These are phyloP conservation scores for Baudoinia panamericana DNA, from an alignment of 495 filamentous ascomycete genomes.

Conservation along the genomic window DNA sequence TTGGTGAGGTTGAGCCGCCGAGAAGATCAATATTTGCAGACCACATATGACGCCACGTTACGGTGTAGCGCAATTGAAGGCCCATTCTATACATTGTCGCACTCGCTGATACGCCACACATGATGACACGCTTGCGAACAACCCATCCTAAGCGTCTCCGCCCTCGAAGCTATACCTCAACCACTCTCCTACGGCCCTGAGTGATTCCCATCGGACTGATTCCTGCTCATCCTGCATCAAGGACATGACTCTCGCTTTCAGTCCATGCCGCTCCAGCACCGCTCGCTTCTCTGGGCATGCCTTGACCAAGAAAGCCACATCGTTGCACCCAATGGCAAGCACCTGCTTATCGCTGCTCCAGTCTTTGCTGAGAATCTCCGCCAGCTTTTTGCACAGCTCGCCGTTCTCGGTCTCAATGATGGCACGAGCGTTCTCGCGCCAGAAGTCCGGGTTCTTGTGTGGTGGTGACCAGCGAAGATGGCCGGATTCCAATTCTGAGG, in stretches of 20 bases:
- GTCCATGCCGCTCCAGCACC: constrained; percentile 75
- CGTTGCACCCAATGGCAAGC: constrained; percentile 89
- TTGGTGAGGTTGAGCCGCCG: too few species aligned
- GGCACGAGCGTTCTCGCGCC: constrained; percentile 85
- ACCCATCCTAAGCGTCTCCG: too few species aligned
- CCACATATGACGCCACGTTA: too few species aligned
- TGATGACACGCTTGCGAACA: too few species aligned
- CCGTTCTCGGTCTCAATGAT: constrained; percentile 78
- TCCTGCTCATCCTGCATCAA: constrained; percentile 87
- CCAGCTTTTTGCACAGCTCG: constrained; percentile 66
- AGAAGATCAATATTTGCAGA: too few species aligned
- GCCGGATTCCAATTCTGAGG: constrained; percentile 73
- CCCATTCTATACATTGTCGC: too few species aligned
- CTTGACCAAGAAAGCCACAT: constrained; percentile 76
- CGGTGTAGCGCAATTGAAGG: too few species aligned
- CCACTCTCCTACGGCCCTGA: constrained; percentile 88
- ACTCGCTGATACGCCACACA: too few species aligned
- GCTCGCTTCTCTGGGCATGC: constrained; percentile 75
- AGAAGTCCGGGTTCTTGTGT: constrained; percentile 80
- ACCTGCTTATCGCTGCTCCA: constrained; percentile 95
- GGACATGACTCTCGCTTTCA: constrained; percentile 89
- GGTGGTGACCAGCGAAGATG: constrained; percentile 93
- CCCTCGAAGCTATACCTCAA: constrained; percentile 53
- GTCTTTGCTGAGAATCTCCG: constrained; percentile 68
- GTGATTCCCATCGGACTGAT: constrained; percentile 84